phyloP scores from a whole-genome alignment of 352 stramenopile species.

The Pythium pyrilobum region DNA sequence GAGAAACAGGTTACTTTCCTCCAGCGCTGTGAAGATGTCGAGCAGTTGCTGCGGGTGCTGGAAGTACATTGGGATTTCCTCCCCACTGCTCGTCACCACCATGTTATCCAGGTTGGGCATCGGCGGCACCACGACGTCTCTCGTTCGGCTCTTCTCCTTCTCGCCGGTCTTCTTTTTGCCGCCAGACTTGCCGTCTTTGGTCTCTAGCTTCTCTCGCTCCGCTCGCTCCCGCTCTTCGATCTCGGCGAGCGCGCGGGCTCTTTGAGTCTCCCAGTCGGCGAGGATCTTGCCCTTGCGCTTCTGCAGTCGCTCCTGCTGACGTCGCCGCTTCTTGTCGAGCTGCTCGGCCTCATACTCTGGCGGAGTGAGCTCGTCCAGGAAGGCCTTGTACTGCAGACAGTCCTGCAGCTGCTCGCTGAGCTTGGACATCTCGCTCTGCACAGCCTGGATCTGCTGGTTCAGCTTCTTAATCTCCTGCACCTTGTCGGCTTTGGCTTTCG shows the following conservation, averaged over 20 bases:
- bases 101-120: constrained; percentile 70
- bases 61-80: constrained; percentile 96
- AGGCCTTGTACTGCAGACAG: constrained; percentile 92
- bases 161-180: constrained; percentile 35
- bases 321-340: constrained; percentile 56
- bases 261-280: constrained; percentile 61
- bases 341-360: constrained; percentile 85
- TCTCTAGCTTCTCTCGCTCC: constrained; percentile 57
- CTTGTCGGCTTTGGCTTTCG: constrained; percentile 92
- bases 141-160: constrained; percentile 37
- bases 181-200: constrained; percentile 40
- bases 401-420: constrained; percentile 92
- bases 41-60: constrained; percentile 90
- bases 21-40: constrained; percentile 90
- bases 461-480: constrained; percentile 94
- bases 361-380: constrained; percentile 90
- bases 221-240: constrained; percentile 58
- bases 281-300: constrained; percentile 69
- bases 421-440: constrained; percentile 94
- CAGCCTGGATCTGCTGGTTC: constrained; percentile 93
- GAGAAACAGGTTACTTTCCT: constrained; percentile 95
- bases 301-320: constrained; percentile 55
- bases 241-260: constrained; percentile 44
- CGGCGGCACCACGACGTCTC: constrained; percentile 40
- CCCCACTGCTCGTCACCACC: constrained; percentile 66